Base-by-base conservation (phyloP, 805 yeast species). In the Ogataea pini region DNA sequence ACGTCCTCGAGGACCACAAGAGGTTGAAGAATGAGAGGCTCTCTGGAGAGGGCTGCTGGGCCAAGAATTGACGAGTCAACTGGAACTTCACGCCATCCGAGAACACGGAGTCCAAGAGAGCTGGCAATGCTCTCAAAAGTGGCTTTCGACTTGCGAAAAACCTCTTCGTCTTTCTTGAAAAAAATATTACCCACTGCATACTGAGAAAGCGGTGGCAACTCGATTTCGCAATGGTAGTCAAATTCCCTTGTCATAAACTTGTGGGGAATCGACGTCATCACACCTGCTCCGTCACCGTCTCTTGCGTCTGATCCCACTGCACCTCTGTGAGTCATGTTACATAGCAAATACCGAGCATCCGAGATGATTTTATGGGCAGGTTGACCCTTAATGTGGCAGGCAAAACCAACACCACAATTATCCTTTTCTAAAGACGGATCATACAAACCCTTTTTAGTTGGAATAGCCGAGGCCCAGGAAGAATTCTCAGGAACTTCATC, bases 201-300 rank as follows among this genome's bases (percentile, higher is more conserved):
- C 67, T 89, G 95, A 52, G 96, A 96, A 51, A 75, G 71, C 4
- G 75, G 72, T 18, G 98, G 98, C 51, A 92, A 72, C 49, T 75
- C 76, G 46, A 88, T 72, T 56, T 80, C 74, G 62, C 85, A 77
- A 49, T 80, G 80, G 59, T 85, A 82, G 60, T 79, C 79, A 67
- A 91, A 91, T 72, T 92, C 98, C 67, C 92, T 82, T 50, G 71
- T 70, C 77, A 92, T 82, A 68, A 94, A 89, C 56, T 80, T 83
- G 72, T 91, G 97, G 29, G 97, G 97, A 54, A 92, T 82, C 25
- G 96, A 86, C 43, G 94, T 81, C 80, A 92, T 82, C 52, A 92
- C 89, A 69, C 99, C 99, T 22, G 99, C 99, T 71, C 99, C 99
- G 67, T 92, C 99, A 70, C 99, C 99, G 67, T 92, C 97, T 61